A percentile compares a stretch with the other conserved stretches of the same genome.
phyloP scores from a whole-genome alignment of 148 eudicot genomes.

The Chenopodium formosanum region DNA sequence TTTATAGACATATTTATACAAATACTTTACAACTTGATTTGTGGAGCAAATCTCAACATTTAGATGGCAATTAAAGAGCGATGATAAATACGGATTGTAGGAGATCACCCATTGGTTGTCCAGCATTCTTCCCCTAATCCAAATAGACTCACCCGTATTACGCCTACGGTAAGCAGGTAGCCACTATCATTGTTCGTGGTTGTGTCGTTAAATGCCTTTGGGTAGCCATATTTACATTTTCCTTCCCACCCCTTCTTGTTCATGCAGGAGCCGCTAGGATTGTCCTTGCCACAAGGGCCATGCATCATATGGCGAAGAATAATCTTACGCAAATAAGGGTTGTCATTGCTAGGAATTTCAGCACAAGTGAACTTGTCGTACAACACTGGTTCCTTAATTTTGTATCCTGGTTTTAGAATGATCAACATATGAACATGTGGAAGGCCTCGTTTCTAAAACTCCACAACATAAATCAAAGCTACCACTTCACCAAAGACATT shows the following conservation, averaged over 20 bases:
- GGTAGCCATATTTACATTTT: not conserved
- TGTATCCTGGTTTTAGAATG: not conserved
- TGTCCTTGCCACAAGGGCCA: not conserved
- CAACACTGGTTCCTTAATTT: not conserved
- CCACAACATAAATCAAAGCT: not conserved
- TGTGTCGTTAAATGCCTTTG: not conserved
- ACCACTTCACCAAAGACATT: not conserved
- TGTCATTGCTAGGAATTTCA: not conserved
- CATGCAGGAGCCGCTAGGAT: not conserved
- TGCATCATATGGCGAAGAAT: conserved; percentile 5
- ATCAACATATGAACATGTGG: conserved; percentile 3
- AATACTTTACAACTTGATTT: not conserved
- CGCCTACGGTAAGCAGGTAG: not conserved
- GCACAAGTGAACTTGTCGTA: not conserved
- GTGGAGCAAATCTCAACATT: not conserved
- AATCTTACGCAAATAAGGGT: not conserved
- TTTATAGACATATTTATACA: not conserved
- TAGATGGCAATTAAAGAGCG: not conserved
- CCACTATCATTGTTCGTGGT: not conserved
- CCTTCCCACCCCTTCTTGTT: no score
- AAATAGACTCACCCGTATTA: not conserved
- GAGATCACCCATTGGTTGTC: conserved; percentile 1
- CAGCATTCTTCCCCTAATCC: not conserved
- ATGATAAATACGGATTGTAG: not conserved
- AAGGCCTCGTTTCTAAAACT: not conserved